Evolutionary conservation across 495 filamentous ascomycete genomes (phyloP).

Genomic region (Aspergillus sclerotioniger): DNA sequence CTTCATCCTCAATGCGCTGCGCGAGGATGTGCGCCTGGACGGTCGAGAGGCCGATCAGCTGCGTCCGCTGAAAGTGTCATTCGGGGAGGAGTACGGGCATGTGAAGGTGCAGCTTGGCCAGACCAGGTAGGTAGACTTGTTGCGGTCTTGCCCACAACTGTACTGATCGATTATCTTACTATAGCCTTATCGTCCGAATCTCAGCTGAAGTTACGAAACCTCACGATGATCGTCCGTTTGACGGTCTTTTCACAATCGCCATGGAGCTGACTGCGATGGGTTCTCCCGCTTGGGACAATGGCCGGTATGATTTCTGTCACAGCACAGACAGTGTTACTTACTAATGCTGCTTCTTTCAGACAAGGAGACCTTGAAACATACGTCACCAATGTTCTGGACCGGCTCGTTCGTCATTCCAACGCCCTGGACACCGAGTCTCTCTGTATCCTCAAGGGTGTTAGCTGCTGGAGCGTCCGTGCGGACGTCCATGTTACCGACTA

Average conservation of each 20-base stretch:
- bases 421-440: conserved; percentile 94
- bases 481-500: conserved; percentile 87
- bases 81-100: conserved; percentile 88
- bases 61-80: conserved; percentile 71
- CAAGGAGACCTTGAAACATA: conserved; percentile 78
- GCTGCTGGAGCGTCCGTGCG: conserved; percentile 85
- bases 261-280: conserved; percentile 92
- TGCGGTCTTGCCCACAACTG: background rate
- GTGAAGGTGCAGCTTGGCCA: conserved; percentile 87
- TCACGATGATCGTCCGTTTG: conserved; percentile 84
- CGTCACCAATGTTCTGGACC: conserved; percentile 84
- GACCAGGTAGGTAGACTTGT: conserved; percentile 62
- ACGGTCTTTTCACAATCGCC: conserved; percentile 88
- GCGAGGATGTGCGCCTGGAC: conserved; percentile 77
- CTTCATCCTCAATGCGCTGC: conserved; percentile 72
- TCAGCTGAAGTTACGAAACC: conserved; percentile 85
- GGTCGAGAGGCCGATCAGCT: conserved; percentile 75
- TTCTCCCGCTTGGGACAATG: conserved; percentile 84
- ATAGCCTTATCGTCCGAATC: conserved; percentile 77
- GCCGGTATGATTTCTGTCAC: conserved; percentile 51
- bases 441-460: conserved; percentile 84
- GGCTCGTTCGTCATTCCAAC: conserved; percentile 84
- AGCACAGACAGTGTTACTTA: background rate
- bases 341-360: conserved; percentile 28
- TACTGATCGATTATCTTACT: conserved; percentile 9